Evolutionary conservation across 1,284 basidiomycete genomes (phyloP).

Genomic region (Moniliella sp.): DNA sequence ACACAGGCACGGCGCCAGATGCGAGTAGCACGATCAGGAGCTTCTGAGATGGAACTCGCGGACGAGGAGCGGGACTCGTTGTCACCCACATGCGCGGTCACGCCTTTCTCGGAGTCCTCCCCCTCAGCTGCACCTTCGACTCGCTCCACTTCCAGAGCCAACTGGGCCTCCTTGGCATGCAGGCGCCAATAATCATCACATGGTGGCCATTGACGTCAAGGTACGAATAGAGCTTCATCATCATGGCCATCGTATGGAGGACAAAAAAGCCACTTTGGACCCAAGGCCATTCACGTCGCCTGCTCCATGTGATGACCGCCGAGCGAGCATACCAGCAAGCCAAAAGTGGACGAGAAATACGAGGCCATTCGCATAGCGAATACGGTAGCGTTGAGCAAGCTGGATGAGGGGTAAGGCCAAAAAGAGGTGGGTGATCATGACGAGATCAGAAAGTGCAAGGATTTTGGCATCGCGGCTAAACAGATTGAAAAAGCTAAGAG

Average conservation of each 20-base stretch:
- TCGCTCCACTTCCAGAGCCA: slow-evolving; percentile 15
- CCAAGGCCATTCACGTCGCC: slow-evolving; percentile 62
- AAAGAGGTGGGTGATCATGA: too few species aligned
- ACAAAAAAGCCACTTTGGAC: slow-evolving; percentile 89
- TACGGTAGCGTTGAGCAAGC: too few species aligned
- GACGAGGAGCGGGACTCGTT: slow-evolving; percentile 4
- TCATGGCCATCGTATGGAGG: slow-evolving; percentile 66
- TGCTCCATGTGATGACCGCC: slow-evolving; percentile 22
- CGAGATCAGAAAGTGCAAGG: slow-evolving; percentile 60
- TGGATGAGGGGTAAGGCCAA: too few species aligned
- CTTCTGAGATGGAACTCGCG: too few species aligned
- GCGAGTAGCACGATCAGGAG: too few species aligned
- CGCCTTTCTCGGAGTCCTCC: too few species aligned
- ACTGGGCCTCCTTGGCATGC: slow-evolving; percentile 9
- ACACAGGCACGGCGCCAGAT: too few species aligned
- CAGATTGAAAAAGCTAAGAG: slow-evolving; percentile 59
- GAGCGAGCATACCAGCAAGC: slow-evolving; percentile 15
- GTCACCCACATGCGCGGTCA: too few species aligned
- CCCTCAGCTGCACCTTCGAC: too few species aligned
- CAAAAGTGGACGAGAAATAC: slow-evolving; percentile 16
- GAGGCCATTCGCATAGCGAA: too few species aligned
- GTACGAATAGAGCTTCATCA: slow-evolving; percentile 94
- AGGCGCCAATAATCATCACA: slow-evolving; percentile 35
- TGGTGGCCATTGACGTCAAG: slow-evolving; percentile 70
- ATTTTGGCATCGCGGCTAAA: slow-evolving; percentile 66